Evolutionary conservation across 2,329 filamentous ascomycete genomes (phyloP), one percentile per base, ranked within the genome.

Genomic region (Curvularia sp.): DNA sequence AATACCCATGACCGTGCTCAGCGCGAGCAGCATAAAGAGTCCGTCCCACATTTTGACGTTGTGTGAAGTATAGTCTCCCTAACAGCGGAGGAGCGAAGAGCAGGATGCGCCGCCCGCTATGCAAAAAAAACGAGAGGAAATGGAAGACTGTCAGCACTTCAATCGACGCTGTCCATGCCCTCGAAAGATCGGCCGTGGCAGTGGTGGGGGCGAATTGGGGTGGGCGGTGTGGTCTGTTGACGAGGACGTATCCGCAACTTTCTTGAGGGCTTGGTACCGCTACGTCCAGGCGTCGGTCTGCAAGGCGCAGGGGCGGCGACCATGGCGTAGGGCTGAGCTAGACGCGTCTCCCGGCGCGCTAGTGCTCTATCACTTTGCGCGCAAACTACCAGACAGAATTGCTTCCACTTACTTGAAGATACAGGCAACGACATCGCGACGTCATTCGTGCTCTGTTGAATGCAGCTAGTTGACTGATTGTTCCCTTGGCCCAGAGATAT

Each of bases 1-100:
- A 72, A 83, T 77, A 60, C 84, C 86, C 87, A 89, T 89, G 65
- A 89, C 82, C 62, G 82, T 79, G 84, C 87, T 85, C 81, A 89
- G 73, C 36, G 82, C 79, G 79, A 89, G 83, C 81, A 89, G 77
- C 72, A 86, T 87, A 67, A 88, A 83, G 45, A 89, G 80, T 68
- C 87, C 87, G 77, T 87, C 86, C 84, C 86, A 81, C 80, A 82
- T 83, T 67, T 10, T 72, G 72, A 53, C 25, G 46, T 45, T 30
- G 55, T 58, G 32, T 41, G 63, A 48, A 51, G 65, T 59, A 52
- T 63, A 56, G 54, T 49, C 53, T 39, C 38, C 47, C 48, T 57
- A 52, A 41, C 36, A 32, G 28, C 51, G 51, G 46, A 55, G 55
- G 58, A 50, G 47, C 49, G 25, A 42, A 51, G 55, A 45, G 60